A percentile compares a stretch with the other conserved stretches of the same genome.
Conservation (phyloP, 2,329 filamentous ascomycete species). For the Westerdykella aurantiaca region DNA sequence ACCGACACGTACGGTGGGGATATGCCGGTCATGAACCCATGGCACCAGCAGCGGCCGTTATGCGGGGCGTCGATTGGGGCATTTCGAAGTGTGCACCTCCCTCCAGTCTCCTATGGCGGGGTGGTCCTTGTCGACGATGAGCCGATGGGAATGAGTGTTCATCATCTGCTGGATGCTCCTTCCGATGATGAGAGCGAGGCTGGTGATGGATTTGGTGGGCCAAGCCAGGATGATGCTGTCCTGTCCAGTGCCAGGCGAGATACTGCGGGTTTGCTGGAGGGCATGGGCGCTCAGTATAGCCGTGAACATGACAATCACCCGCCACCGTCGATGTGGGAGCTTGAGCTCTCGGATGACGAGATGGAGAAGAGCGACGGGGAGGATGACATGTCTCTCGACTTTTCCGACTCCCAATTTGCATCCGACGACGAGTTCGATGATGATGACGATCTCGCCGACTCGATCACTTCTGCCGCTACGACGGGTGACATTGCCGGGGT, state of each 20-base stretch:
- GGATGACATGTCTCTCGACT: slow-evolving; percentile 40
- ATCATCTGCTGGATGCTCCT: slow-evolving; percentile 80
- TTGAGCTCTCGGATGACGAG: slow-evolving; percentile 52
- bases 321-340: slow-evolving; percentile 29
- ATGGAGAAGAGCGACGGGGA: slow-evolving; percentile 41
- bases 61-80: slow-evolving; percentile 93
- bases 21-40: slow-evolving; percentile 56
- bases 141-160: slow-evolving; percentile 90
- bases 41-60: slow-evolving; percentile 69
- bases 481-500: slow-evolving; percentile 71
- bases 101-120: slow-evolving; percentile 86
- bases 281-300: slow-evolving; percentile 33
- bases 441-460: slow-evolving; percentile 22
- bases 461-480: slow-evolving; percentile 25
- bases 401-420: slow-evolving; percentile 52
- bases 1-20: slow-evolving; percentile 32
- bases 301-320: slow-evolving; percentile 27
- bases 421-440: slow-evolving; percentile 26
- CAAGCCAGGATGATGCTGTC: slow-evolving; percentile 21
- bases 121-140: slow-evolving; percentile 78
- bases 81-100: slow-evolving; percentile 78
- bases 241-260: slow-evolving; percentile 41
- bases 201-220: slow-evolving; percentile 32
- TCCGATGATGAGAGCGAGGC: slow-evolving; percentile 48
- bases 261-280: slow-evolving; percentile 15